A percentile compares a stretch with the other conserved stretches of the same genome.
Conservation (phyloP, 2,329 filamentous ascomycete species). For the Tolypocladium album region DNA sequence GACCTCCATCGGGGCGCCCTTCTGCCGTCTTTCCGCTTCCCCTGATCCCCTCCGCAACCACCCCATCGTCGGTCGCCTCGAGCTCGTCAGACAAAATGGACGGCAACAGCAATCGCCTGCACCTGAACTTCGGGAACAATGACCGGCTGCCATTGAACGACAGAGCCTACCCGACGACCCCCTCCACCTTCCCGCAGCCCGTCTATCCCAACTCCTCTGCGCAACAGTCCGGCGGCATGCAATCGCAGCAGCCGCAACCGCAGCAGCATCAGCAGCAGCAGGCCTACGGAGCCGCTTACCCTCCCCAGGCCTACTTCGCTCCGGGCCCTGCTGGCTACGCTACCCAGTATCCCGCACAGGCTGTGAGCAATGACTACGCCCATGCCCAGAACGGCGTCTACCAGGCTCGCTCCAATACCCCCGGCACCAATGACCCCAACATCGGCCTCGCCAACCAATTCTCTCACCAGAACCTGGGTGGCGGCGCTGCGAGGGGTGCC, state of each 20-base stretch:
- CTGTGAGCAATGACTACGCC: slow-evolving; percentile 36
- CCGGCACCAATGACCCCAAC: slow-evolving; percentile 68
- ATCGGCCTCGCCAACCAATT: slow-evolving; percentile 92
- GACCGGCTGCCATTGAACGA: slow-evolving; percentile 52
- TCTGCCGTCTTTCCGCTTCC: not conserved
- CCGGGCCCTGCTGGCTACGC: slow-evolving; percentile 49
- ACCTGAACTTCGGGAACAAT: slow-evolving; percentile 58
- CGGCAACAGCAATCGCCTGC: slow-evolving; percentile 49
- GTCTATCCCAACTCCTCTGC: slow-evolving; percentile 40
- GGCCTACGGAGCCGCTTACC: slow-evolving; percentile 36
- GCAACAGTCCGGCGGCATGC: slow-evolving; percentile 11
- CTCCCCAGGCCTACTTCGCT: slow-evolving; percentile 46
- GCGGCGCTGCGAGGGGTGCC: slow-evolving; percentile 51
- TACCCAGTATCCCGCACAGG: slow-evolving; percentile 27
- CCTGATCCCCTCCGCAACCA: not conserved
- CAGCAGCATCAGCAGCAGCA: slow-evolving; percentile 22
- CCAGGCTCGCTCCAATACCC: slow-evolving; percentile 44
- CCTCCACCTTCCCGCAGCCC: slow-evolving; percentile 92
- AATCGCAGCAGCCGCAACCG: slow-evolving; percentile 26
- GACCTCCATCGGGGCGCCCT: not conserved
- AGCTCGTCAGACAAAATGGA: slow-evolving; percentile 27
- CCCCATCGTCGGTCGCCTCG: not conserved
- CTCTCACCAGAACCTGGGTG: slow-evolving; percentile 86
- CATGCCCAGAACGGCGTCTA: slow-evolving; percentile 33
- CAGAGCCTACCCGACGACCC: slow-evolving; percentile 73